phyloP scores from a whole-genome alignment of 2,329 filamentous ascomycete species.

The Hypoxylon sp. region DNA sequence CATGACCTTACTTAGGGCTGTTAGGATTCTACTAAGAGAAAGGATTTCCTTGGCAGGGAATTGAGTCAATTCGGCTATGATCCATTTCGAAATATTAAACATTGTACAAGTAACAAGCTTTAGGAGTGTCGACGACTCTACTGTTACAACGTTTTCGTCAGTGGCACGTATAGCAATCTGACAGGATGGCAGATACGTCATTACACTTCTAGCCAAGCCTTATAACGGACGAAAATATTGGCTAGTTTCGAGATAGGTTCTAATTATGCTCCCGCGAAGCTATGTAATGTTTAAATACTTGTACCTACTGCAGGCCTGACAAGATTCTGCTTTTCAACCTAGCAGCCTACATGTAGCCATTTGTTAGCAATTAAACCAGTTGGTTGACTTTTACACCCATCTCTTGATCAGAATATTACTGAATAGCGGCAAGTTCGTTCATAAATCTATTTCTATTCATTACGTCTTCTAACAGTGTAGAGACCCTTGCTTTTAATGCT shows the following conservation, averaged over 20 bases:
- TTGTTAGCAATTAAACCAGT: conserved; percentile 2
- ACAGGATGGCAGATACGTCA: conserved; percentile 15
- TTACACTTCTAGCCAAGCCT: conserved; percentile 6
- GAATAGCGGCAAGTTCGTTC: conserved; percentile 23
- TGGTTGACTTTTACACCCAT: conserved; percentile 12
- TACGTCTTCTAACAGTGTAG: conserved; percentile 34
- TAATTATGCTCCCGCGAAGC: not conserved
- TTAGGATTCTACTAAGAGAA: conserved; percentile 18
- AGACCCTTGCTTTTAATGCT: conserved; percentile 28
- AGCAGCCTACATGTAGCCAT: too few relatives aligned
- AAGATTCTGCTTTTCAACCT: conserved; percentile 1
- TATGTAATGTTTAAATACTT: conserved; percentile 2
- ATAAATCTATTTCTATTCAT: conserved; percentile 44
- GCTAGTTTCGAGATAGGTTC: not conserved
- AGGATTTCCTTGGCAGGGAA: conserved; percentile 32
- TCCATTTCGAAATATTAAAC: conserved; percentile 4
- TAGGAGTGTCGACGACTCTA: conserved; percentile 11
- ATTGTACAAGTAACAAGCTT: conserved; percentile 24
- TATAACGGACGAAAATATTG: conserved; percentile 1
- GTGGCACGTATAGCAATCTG: conserved; percentile 15
- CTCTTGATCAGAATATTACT: not conserved
- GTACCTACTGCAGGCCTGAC: conserved; percentile 25
- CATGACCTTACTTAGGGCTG: conserved; percentile 10
- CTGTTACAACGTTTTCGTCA: conserved; percentile 21
- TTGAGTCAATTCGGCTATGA: conserved; percentile 18